phyloP scores from a whole-genome alignment of 345 rosid genomes.

The Erysimum cheiranthoides region DNA sequence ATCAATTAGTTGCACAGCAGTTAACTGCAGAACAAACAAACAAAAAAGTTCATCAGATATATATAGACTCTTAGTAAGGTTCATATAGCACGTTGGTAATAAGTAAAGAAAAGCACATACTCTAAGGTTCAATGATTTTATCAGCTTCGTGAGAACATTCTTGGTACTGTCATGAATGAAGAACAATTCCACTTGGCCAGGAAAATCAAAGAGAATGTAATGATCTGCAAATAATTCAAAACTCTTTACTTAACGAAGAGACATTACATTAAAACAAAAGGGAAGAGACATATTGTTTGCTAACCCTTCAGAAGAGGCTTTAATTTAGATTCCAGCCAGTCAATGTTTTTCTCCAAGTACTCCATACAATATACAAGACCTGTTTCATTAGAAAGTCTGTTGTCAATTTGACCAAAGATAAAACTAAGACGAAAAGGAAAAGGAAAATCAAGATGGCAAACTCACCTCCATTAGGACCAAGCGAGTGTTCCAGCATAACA shows the following conservation, averaged over 20 bases:
- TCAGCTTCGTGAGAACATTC: constrained; percentile 71
- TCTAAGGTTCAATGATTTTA: constrained; percentile 77
- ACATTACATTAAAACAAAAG: no score
- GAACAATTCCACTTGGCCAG: constrained; percentile 95
- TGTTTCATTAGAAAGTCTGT: constrained; percentile 36
- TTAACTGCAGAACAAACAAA: constrained; percentile 62
- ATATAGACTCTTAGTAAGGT: constrained; percentile 8
- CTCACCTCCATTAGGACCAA: no score
- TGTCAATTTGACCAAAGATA: no score
- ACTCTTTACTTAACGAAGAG: background rate
- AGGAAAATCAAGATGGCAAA: no score
- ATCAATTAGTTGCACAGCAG: constrained; percentile 87
- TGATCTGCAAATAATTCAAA: constrained; percentile 69
- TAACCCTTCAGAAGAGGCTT: constrained; percentile 84
- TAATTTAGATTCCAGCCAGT: constrained; percentile 85
- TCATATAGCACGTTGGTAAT: background rate
- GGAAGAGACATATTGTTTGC: background rate
- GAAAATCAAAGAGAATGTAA: constrained; percentile 90
- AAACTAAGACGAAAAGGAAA: no score
- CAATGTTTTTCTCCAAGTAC: constrained; percentile 85
- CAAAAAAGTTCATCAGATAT: constrained; percentile 11
- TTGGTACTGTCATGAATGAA: constrained; percentile 82
- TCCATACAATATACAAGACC: constrained; percentile 93
- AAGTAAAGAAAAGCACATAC: constrained; percentile 53
- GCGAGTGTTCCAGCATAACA: no score